These are phyloP conservation scores for Blastocladiella britannica DNA, from an alignment of 192 early-diverging fungal species.

Conservation along the genomic window DNA sequence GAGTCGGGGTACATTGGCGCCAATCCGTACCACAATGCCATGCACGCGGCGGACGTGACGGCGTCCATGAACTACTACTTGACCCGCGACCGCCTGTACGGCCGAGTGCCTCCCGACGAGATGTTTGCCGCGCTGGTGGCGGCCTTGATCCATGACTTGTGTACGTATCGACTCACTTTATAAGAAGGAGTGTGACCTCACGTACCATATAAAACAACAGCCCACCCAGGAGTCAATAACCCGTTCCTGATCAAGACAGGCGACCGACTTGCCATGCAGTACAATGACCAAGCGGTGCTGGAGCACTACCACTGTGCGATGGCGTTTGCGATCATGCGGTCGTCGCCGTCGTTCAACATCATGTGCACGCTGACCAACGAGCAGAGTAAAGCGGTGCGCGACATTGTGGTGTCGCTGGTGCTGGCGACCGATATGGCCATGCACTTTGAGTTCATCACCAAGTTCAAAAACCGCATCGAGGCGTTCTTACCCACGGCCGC, in stretches of 20 bases:
- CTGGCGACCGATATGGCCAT: constrained; percentile 30
- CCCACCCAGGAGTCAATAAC: constrained; percentile 34
- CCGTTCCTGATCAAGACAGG: constrained; percentile 21
- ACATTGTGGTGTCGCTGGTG: constrained; percentile 21
- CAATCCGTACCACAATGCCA: constrained; percentile 30
- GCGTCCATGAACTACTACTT: constrained; percentile 25
- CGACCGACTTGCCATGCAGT: constrained; percentile 22
- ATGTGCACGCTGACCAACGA: constrained; percentile 13
- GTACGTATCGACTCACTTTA: not conserved
- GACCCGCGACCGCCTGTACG: constrained; percentile 7
- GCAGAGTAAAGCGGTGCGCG: constrained; percentile 13
- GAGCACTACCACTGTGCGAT: constrained; percentile 29
- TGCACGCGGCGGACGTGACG: constrained; percentile 30
- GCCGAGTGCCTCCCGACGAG: constrained; percentile 11
- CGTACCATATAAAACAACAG: constrained; percentile 2
- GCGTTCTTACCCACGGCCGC: no score
- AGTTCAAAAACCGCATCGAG: constrained; percentile 25
- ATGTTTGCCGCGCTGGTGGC: constrained; percentile 20
- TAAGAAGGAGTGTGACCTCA: constrained; percentile 1
- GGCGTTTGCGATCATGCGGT: constrained; percentile 17
- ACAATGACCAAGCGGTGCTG: constrained; percentile 30
- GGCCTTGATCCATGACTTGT: constrained; percentile 17
- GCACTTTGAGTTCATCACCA: constrained; percentile 30
- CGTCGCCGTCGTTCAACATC: constrained; percentile 17
- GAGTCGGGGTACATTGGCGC: constrained; percentile 13